These are phyloP conservation scores for Microbotryomycetes sp. DNA, from an alignment of 1,284 basidiomycete species.

Conservation along the genomic window DNA sequence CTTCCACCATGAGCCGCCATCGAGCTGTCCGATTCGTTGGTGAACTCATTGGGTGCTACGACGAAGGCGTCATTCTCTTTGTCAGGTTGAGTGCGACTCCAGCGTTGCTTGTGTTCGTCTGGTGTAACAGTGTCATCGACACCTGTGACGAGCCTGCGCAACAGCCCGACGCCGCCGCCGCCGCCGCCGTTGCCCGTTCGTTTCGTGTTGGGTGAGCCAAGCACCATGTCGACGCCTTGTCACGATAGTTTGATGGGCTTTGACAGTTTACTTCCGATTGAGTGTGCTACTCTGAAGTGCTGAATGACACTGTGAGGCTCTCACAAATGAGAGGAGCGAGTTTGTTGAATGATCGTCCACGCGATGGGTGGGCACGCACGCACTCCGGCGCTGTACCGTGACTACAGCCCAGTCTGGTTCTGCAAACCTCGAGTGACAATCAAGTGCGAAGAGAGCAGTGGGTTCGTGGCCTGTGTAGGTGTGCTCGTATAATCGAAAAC, in stretches of 20 bases:
- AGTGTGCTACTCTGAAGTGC: too few relatives aligned
- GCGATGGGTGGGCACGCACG: too few relatives aligned
- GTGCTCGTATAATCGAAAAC: too few relatives aligned
- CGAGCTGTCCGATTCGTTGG: neutral
- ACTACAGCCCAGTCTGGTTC: too few relatives aligned
- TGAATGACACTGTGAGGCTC: too few relatives aligned
- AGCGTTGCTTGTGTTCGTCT: constrained; percentile 9
- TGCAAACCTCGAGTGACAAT: too few relatives aligned
- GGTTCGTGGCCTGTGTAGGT: too few relatives aligned
- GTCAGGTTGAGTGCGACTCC: constrained; percentile 1
- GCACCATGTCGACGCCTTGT: too few relatives aligned
- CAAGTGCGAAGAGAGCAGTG: too few relatives aligned
- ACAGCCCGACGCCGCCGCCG: neutral
- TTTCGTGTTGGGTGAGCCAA: too few relatives aligned
- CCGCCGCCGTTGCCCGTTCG: neutral
- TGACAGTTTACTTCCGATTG: too few relatives aligned
- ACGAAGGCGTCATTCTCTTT: neutral
- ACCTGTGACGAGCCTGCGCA: constrained; percentile 21
- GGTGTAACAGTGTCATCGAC: constrained; percentile 7
- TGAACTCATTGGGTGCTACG: neutral
- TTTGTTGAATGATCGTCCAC: neutral
- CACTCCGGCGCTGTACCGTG: too few relatives aligned
- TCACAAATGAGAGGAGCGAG: neutral
- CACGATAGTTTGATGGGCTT: neutral
- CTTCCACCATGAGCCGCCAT: neutral